Evolutionary conservation across 768 basidiomycete species (phyloP).

Genomic region (Cystobasidium tubakii): DNA sequence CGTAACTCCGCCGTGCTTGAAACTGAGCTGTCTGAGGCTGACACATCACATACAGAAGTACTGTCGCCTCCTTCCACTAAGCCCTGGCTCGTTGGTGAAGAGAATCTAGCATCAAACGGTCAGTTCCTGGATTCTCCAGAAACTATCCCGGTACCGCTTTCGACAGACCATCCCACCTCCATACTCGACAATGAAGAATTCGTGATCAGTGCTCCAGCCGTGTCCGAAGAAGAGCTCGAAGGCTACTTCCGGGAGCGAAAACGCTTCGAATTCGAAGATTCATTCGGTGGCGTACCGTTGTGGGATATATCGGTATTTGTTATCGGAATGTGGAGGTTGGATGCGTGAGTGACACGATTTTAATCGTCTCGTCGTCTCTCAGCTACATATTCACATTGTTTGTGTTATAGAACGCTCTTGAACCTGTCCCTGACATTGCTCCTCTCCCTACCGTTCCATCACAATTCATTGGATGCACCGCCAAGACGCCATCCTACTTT

Average conservation of each 20-base stretch:
- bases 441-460: conserved; percentile 45
- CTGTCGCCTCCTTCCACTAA: neutral
- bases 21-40: neutral
- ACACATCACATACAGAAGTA: neutral
- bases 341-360: conserved; percentile 32
- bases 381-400: neutral
- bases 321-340: conserved; percentile 42
- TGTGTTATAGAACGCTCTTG: conserved; percentile 41
- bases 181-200: conserved; percentile 6
- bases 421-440: conserved; percentile 42
- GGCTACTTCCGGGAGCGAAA: conserved; percentile 36
- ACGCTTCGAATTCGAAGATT: conserved; percentile 41
- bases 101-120: conserved; percentile 1
- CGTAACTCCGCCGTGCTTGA: neutral
- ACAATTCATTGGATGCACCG: neutral
- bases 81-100: conserved; percentile 34
- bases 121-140: neutral
- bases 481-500: conserved; percentile 37
- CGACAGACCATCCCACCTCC: neutral
- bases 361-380: neutral
- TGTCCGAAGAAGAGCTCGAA: conserved; percentile 20
- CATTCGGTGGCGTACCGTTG: conserved; percentile 40
- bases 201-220: neutral
- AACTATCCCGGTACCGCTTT: neutral
- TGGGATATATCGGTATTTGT: conserved; percentile 43